phyloP scores from a whole-genome alignment of 345 rosid genomes.

The Erodium maritimum region DNA sequence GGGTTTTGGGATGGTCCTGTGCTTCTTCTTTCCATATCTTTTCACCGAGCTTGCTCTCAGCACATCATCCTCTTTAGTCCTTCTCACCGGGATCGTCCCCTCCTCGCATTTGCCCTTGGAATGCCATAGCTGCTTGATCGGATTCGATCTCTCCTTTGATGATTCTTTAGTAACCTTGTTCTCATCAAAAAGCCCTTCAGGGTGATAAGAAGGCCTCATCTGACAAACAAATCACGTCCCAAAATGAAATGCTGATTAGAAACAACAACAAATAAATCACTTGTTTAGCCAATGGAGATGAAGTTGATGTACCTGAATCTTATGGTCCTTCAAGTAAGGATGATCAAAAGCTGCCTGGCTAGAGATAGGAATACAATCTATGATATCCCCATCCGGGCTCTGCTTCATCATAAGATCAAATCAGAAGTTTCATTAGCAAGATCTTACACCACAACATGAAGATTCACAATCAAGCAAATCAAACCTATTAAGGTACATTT shows the following conservation, averaged over 20 bases:
- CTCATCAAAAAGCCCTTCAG: constrained; percentile 75
- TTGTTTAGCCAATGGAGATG: neutral
- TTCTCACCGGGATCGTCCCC: constrained; percentile 76
- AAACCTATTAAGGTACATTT: too few species aligned
- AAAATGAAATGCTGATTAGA: neutral
- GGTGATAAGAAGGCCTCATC: constrained; percentile 84
- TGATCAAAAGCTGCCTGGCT: constrained; percentile 96
- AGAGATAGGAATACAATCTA: constrained; percentile 76
- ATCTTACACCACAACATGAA: too few species aligned
- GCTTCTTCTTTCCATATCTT: constrained; percentile 90
- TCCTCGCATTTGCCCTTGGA: constrained; percentile 56
- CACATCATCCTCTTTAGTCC: constrained; percentile 80
- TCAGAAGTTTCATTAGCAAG: neutral
- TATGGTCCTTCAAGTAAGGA: constrained; percentile 91
- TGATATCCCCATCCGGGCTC: constrained; percentile 74
- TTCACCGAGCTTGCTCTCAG: constrained; percentile 88
- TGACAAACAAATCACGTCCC: constrained; percentile 14
- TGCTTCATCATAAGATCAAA: constrained; percentile 16
- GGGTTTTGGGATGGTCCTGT: constrained; percentile 63
- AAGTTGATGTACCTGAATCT: constrained; percentile 53
- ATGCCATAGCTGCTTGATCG: constrained; percentile 79
- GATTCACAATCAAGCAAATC: too few species aligned
- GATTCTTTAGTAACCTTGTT: constrained; percentile 37
- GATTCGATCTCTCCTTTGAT: constrained; percentile 36
- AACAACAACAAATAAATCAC: neutral